Evolutionary conservation across 208 protist genomes (phyloP).

Genomic region (Crithidia acanthocephali): DNA sequence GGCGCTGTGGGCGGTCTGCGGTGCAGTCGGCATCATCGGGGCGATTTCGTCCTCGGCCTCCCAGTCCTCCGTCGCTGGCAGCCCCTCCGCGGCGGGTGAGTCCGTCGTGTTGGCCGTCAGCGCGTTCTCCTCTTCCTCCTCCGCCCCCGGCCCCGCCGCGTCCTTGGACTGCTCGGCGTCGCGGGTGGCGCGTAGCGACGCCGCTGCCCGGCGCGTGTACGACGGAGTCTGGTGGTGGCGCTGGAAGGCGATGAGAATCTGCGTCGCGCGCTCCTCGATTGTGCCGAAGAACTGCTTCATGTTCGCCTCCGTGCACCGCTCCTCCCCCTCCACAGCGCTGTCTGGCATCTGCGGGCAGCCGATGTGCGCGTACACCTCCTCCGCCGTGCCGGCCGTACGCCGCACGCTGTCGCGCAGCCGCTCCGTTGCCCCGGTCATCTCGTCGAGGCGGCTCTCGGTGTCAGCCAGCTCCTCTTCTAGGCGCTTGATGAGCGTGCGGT

Average conservation of each 20-base stretch:
- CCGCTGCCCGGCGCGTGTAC: conserved; percentile 9
- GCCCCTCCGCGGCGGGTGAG: conserved; percentile 28
- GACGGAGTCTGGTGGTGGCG: conserved; percentile 33
- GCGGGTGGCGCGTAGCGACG: conserved; percentile 9
- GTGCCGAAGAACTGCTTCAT: conserved; percentile 86
- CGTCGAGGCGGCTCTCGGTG: conserved; percentile 85
- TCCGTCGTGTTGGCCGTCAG: conserved; percentile 30
- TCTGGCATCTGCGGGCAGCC: conserved; percentile 55
- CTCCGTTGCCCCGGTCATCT: conserved; percentile 50
- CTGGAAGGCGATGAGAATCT: conserved; percentile 80
- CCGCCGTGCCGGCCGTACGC: conserved; percentile 67
- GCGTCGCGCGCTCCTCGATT: conserved; percentile 91
- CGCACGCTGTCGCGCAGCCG: conserved; percentile 68
- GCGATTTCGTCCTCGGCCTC: conserved; percentile 36
- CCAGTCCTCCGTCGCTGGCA: conserved; percentile 31
- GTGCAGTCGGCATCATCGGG: conserved; percentile 47
- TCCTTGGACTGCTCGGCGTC: conserved; percentile 20
- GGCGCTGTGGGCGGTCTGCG: conserved; percentile 49
- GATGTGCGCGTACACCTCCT: conserved; percentile 77
- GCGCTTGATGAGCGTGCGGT: conserved; percentile 81
- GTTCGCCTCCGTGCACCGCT: conserved; percentile 85
- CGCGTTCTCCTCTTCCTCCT: conserved; percentile 38
- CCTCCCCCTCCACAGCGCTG: conserved; percentile 26
- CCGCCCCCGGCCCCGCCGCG: background rate
- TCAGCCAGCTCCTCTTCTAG: conserved; percentile 89